Evolutionary conservation across 139 green algal genomes (phyloP), one percentile per base, ranked within the genome.

Genomic region (Chlamydomonas asymmetrica): DNA sequence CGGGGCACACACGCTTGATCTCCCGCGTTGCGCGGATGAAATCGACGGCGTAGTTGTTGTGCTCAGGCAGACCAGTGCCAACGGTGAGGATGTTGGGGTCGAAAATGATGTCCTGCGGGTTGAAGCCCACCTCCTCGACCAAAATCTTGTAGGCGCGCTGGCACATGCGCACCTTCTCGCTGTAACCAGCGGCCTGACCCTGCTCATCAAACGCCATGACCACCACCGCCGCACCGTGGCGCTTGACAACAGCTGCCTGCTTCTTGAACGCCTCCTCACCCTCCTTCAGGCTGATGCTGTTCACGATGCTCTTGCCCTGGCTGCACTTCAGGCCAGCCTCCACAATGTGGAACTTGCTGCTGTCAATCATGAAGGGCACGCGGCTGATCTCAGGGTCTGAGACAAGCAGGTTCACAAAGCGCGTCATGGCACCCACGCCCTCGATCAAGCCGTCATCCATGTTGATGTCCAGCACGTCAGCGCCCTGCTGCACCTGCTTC

Each of bases 21-120:
- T 97, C 90, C 34, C 82, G 69, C 2, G 89, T 96, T 13, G 96
- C 95, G 4, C 81, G 77, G 87, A 99, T 95, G 88, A 99, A 99
- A 89, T 99, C 95, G 29, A 98, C 94, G 0, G 91, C 96, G 74
- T 99, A 99, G 91, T 98, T 98, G 92, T 98, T 98, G 91, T 99
- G 96, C 90, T 99, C 96, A 18, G 91, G 64, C 76, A 99, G 76
- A 31, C 96, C 96, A 7, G 96, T 99, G 80, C 94, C 96, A 10
- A 99, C 88, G 22, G 96, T 98, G 16, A 99, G 89, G 81, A 99
- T 98, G 89, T 99, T 99, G 84, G 96, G 96, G 81, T 99, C 96
- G 54, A 99, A 99, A 68, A 99, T 94, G 85, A 99, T 96, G 88
- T 99, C 96, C 83, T 98, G 69, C 10, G 94, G 91, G 74, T 96